Evolutionary conservation across 352 stramenopile genomes (phyloP), one percentile per base, ranked within the genome.

Genomic region (Phytopythium aichiense): DNA sequence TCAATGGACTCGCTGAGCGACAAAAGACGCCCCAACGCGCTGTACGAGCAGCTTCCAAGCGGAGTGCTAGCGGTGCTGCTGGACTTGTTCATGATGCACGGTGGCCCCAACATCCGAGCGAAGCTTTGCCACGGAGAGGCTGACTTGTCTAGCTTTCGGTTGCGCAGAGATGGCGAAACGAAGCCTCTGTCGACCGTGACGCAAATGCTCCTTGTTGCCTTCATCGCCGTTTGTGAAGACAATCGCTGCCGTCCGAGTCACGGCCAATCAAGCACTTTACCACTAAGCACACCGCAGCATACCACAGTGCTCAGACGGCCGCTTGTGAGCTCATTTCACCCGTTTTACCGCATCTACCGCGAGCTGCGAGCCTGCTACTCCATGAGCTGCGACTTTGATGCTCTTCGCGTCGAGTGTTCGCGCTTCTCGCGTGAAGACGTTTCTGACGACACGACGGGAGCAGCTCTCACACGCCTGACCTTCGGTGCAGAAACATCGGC

Each of bases 1-100:
- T 25, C 42, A 25, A 25, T 7, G 20, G 42, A 48, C 42, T 25
- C 4, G 18, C 18, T 48, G 20, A 9, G 4, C 42, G 23, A 25
- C 30, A 16, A 35, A 20, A 58, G 33, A 28, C 22, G 28, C 8
- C 33, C 69, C 18, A 87, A 89, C 23, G 69, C 66, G 22, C 62
- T 92, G 15, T 92, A 92, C 62, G 54, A 71, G 42, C 64, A 68
- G 5, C 54, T 89, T 2, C 77, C 79, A 0, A 62, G 65, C 2
- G 75, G 71, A 0, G 71, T 71, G 4, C 58, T 92, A 33, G 66
- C 67, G 0, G 69, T 87, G 5, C 72, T 72, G 55, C 58, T 92
- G 31, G 83, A 92, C 56, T 66, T 89, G n/a, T 92, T 92, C 52
- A 92, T 92, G 83, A 89, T 88, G 74, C 68, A 76, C 0, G 56